phyloP scores from a whole-genome alignment of 106 monocot genomes.

The Allium sativum region DNA sequence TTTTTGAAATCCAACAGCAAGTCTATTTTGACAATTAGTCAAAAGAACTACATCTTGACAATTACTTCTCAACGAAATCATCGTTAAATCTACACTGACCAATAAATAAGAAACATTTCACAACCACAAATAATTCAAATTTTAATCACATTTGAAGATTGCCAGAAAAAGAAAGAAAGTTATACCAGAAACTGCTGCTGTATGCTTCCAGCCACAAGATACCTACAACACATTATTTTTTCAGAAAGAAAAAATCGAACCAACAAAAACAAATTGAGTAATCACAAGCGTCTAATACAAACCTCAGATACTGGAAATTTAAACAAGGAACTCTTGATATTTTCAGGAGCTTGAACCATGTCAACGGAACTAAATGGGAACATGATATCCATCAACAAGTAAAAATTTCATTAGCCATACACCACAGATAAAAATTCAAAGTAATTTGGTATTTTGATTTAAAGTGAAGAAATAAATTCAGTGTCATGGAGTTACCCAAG shows the following conservation, averaged over 20 bases:
- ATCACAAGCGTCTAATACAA: background rate
- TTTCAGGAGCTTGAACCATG: slow-evolving; percentile 46
- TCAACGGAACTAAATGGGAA: slow-evolving; percentile 40
- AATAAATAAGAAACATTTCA: no score
- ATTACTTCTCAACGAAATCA: no score
- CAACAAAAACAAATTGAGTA: no score
- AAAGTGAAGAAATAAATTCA: background rate
- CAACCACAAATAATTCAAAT: no score
- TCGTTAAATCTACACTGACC: no score
- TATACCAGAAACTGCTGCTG: slow-evolving; percentile 80
- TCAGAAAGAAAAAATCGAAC: no score
- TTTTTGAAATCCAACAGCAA: no score
- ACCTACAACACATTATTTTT: slow-evolving; percentile 35
- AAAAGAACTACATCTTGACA: no score
- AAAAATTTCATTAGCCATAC: no score
- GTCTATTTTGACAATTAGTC: no score
- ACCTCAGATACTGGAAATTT: slow-evolving; percentile 70
- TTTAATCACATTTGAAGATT: background rate
- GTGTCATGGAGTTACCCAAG: slow-evolving; percentile 45
- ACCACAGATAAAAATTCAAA: no score
- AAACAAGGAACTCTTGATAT: slow-evolving; percentile 35
- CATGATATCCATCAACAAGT: background rate
- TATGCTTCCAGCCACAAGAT: slow-evolving; percentile 99
- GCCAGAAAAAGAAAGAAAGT: slow-evolving; percentile 2
- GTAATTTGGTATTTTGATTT: no score